Conservation (phyloP, 345 rosid species). For the Populus nigra region DNA sequence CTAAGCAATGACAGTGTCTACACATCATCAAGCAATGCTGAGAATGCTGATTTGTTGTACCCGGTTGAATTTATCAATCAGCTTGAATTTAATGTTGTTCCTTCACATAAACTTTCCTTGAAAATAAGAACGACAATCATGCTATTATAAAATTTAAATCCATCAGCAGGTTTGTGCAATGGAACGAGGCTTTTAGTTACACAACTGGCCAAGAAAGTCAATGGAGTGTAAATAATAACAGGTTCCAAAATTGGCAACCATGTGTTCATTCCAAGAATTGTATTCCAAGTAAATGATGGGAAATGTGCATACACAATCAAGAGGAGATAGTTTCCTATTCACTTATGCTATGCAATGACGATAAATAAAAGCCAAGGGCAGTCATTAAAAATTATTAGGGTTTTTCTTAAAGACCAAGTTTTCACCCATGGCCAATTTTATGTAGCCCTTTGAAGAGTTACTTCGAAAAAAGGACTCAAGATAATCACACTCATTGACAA, state of each 20-base stretch:
- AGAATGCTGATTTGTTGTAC: not conserved
- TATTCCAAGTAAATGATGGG: not conserved
- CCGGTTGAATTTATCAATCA: conserved; percentile 6
- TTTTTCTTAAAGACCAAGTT: not conserved
- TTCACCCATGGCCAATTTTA: not conserved
- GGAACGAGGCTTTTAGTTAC: not conserved
- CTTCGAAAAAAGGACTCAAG: not conserved
- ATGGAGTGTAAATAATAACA: not conserved
- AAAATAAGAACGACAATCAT: conserved; percentile 5
- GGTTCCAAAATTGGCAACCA: not conserved
- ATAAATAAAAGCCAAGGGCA: not conserved
- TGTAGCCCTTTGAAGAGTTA: not conserved
- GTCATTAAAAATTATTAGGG: not conserved
- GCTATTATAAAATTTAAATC: conserved; percentile 4
- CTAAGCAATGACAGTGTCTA: too few relatives aligned
- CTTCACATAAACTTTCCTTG: not conserved
- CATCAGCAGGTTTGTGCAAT: not conserved
- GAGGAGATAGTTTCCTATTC: not conserved
- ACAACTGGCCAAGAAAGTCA: not conserved
- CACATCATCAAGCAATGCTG: too few relatives aligned
- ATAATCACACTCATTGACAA: too few relatives aligned
- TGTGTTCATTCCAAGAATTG: conserved; percentile 2
- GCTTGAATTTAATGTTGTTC: not conserved
- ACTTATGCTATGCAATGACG: not conserved
- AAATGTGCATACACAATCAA: not conserved